Base-by-base conservation (phyloP, 1,139 yeast genomes). In the Scheffersomyces illinoinensis region DNA sequence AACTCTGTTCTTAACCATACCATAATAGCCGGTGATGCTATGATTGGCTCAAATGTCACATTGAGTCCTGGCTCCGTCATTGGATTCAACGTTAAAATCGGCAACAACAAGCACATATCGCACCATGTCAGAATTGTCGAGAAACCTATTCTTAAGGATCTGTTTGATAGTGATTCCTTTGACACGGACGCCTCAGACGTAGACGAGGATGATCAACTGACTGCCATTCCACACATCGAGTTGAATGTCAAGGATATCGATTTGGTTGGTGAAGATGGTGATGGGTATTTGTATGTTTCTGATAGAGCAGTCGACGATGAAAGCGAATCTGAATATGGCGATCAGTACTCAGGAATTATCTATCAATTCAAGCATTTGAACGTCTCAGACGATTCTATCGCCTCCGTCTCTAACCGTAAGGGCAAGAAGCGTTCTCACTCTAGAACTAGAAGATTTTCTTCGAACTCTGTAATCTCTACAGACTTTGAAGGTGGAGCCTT, bases 321-420 rank as follows among this genome's bases (percentile, higher is more conserved):
- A 53, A 78, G 77, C 4, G 82, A 76, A 47, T 57, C 63, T 53
- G 63, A 68, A 54, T 68, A 69, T 20, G 61, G 65, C 8, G 65
- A 64, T 50, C 73, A 66, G 56, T 74, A 72, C 61, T 71, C 76
- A 3, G 83, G 84, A 14, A 75, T 81, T 57, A 70, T 89, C 53
- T 88, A 89, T 68, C 87, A 85, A 64, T 78, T 91, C 76, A 86
- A 84, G 54, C 81, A 83, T 24, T 76, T 92, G 63, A 86, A 89
- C 59, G 70, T 91, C 21, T 91, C 97, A 1, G 98, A 95, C 73
- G 88, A 86, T 46, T 91, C 97, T 3, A 85, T 93, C 59, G 85
- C 88, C 1, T 88, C 92, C 1, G 73, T 84, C 33, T 79, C 87
- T 6, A 79, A 78, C 56, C 80, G 79, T 64, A 75, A 73, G 66